Percentiles rank a stretch among this genome's conserved stretches.
phyloP scores from a whole-genome alignment of 495 filamentous ascomycete species.

The Penicillium ochrochloron region DNA sequence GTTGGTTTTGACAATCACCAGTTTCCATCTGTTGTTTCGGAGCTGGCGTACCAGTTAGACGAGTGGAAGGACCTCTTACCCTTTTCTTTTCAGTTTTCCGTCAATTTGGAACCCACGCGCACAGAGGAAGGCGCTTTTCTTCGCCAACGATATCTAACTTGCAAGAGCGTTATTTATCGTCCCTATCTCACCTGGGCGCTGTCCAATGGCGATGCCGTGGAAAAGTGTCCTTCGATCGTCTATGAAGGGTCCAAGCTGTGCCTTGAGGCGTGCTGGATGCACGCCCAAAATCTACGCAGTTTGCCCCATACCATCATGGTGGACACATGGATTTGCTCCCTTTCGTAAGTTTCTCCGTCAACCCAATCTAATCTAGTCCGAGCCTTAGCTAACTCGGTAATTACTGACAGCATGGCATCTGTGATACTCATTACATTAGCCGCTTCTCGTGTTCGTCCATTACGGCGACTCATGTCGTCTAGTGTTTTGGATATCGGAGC shows the following conservation, averaged over 20 bases:
- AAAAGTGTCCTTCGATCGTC: constrained; percentile 26
- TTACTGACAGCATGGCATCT: constrained; percentile 26
- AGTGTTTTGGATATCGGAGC: constrained; percentile 25
- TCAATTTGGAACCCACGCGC: constrained; percentile 25
- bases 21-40: constrained; percentile 46
- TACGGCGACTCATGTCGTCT: constrained; percentile 17
- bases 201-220: constrained; percentile 28
- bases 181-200: constrained; percentile 51
- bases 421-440: constrained; percentile 29
- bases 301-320: constrained; percentile 49
- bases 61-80: constrained; percentile 50
- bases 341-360: constrained; percentile 42
- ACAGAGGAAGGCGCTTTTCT: constrained; percentile 46
- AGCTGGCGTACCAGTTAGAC: constrained; percentile 49
- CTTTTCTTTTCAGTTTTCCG: constrained; percentile 40
- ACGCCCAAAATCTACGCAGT: constrained; percentile 44
- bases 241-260: constrained; percentile 41
- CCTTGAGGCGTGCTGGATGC: constrained; percentile 46
- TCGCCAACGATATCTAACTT: constrained; percentile 51
- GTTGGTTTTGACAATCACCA: constrained; percentile 38
- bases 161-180: constrained; percentile 52
- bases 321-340: constrained; percentile 54
- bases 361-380: neutral
- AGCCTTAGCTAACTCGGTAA: neutral
- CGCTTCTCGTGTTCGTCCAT: constrained; percentile 21